A percentile compares a stretch with the other conserved stretches of the same genome.
Evolutionary conservation across 2,329 filamentous ascomycete species (phyloP).

Genomic region (Ophiocordyceps camponoti-rufipedis): DNA sequence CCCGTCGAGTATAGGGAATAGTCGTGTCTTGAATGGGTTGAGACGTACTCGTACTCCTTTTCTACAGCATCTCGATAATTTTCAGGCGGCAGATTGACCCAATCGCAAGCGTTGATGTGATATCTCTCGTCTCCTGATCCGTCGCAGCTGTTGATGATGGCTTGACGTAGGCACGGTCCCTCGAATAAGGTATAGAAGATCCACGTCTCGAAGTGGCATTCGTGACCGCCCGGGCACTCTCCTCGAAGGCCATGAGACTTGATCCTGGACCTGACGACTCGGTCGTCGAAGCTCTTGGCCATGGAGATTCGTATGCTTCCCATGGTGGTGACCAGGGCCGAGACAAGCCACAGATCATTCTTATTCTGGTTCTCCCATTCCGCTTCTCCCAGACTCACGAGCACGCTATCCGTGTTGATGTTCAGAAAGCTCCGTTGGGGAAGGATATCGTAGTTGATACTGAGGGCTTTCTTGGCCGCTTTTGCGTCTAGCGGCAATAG

Average conservation of each 20-base stretch:
- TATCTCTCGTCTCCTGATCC: not conserved
- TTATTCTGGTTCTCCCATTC: not conserved
- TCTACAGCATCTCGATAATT: not conserved
- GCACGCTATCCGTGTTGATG: not conserved
- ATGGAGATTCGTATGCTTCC: not conserved
- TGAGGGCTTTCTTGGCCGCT: not conserved
- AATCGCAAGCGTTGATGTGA: not conserved
- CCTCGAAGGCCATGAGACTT: not conserved
- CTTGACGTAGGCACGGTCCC: not conserved
- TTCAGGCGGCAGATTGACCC: not conserved
- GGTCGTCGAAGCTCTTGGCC: not conserved
- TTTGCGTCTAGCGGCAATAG: not conserved
- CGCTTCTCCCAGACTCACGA: not conserved
- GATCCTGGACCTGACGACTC: not conserved
- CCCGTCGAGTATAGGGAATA: not conserved
- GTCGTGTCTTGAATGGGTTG: not conserved
- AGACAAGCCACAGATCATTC: not conserved
- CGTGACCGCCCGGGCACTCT: not conserved
- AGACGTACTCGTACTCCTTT: not conserved
- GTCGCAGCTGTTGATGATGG: not conserved
- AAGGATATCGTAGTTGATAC: not conserved
- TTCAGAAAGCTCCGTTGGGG: not conserved
- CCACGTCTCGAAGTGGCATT: not conserved
- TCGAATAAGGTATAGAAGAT: not conserved
- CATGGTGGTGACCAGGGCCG: not conserved